Evolutionary conservation across 495 filamentous ascomycete genomes (phyloP), one percentile per base, ranked within the genome.

Genomic region (Pseudotulostoma volvatum): DNA sequence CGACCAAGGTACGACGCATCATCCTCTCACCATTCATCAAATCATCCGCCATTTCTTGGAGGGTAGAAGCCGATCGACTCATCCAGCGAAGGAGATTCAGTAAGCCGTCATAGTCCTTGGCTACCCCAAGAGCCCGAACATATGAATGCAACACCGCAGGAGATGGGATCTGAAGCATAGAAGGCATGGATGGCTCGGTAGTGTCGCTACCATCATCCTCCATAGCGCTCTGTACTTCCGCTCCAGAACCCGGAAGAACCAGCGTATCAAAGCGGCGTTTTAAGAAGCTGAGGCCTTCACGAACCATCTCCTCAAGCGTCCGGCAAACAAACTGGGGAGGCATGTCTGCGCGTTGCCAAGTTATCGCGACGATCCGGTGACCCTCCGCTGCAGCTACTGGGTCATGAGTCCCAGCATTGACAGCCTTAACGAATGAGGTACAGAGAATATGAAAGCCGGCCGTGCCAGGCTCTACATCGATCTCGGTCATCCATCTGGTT

Each of bases 71-170:
- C 34, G 52, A 61, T 14, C 46, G 48, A 18, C 57, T 60, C 67
- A 76, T 74, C 71, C 71, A 75, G 19, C 56, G 48, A 15, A 75
- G 47, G 15, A 74, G 46, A 33, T 59, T 58, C 9, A 72, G 38
- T 18, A 77, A 46, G 3, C 63, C 68, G n/a, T 63, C 48, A 31
- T 59, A 58, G 38, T 77, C 71, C 36, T 59, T 55, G 1, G 57
- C 53, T 0, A 63, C 41, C 8, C 71, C 73, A 8, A 76, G 50
- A 13, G 64, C 59, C 42, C 71, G 57, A 21, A 75, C 57, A 47
- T 71, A 73, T 3, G 52, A 55, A 51, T 77, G 71, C 11, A 77
- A 54, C 25, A 60, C 50, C 11, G 59, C 57, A 40, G 60, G 63
- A 4, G 51, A 49, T 3, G 68, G 68, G 7, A 61, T 54, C 18